Percentiles rank a stretch among this genome's conserved stretches.
phyloP scores from a whole-genome alignment of 192 early-diverging fungal species.

The Entomortierella chlamydospora region DNA sequence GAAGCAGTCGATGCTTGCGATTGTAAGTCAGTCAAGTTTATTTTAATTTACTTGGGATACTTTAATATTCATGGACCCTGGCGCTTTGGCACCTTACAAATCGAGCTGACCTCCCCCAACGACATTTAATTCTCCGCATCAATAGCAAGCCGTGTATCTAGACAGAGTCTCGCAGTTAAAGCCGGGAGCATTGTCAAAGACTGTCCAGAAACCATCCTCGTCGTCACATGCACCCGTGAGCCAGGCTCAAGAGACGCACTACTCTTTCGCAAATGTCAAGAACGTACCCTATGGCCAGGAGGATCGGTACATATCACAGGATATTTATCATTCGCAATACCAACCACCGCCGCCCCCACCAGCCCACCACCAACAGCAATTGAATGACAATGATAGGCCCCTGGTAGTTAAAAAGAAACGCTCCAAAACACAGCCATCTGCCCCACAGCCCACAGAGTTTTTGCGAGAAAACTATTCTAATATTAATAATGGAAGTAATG shows the following conservation, averaged over 20 bases:
- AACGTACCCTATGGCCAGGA: slow-evolving; percentile 16
- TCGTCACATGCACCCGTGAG: not conserved
- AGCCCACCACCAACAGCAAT: slow-evolving; percentile 1
- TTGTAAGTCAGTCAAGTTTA: slow-evolving; percentile 28
- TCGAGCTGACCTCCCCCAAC: not conserved
- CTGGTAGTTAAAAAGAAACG: slow-evolving; percentile 20
- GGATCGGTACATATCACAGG: not conserved
- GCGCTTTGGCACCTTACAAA: too few species aligned
- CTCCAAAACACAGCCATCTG: slow-evolving; percentile 23
- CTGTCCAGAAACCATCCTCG: not conserved
- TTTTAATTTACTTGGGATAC: not conserved
- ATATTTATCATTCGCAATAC: slow-evolving; percentile 3
- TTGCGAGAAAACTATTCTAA: slow-evolving; percentile 1
- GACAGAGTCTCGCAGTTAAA: slow-evolving; percentile 40
- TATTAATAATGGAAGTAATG: not conserved
- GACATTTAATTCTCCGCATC: not conserved
- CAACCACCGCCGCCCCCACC: slow-evolving; percentile 11
- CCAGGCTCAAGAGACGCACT: not conserved
- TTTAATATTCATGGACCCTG: too few species aligned
- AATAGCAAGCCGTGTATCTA: slow-evolving; percentile 51
- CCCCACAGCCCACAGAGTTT: slow-evolving; percentile 1
- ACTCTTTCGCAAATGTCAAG: not conserved
- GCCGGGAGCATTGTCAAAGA: not conserved
- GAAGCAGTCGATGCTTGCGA: slow-evolving; percentile 52
- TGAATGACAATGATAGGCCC: not conserved